phyloP scores from a whole-genome alignment of 2,329 filamentous ascomycete genomes.

The Cladobotryum protrusum region DNA sequence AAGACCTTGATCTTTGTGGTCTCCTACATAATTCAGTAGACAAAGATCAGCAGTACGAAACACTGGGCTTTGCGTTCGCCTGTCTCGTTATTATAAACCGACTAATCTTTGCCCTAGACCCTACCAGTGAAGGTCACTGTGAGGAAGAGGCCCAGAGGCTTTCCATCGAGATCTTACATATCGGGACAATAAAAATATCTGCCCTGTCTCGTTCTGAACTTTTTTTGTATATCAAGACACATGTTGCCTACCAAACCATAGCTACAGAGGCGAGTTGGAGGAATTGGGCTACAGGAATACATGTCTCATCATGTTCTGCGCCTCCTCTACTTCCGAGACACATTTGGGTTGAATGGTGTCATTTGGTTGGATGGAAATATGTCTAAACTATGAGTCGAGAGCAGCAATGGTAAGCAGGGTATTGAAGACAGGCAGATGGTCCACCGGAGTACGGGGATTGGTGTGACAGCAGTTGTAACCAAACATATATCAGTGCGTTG shows the following conservation, averaged over 20 bases:
- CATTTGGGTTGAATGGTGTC: too few relatives aligned
- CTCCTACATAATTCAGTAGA: neutral
- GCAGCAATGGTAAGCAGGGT: too few relatives aligned
- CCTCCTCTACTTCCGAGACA: too few relatives aligned
- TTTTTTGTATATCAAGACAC: conserved; percentile 4
- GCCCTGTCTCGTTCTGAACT: conserved; percentile 1
- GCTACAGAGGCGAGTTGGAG: conserved; percentile 2
- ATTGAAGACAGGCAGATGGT: too few relatives aligned
- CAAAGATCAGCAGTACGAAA: conserved; percentile 4
- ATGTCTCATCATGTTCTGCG: too few relatives aligned
- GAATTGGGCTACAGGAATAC: neutral
- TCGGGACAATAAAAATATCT: neutral
- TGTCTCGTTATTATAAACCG: conserved; percentile 1
- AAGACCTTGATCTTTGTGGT: neutral
- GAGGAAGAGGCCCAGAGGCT: conserved; percentile 1
- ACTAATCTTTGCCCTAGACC: conserved; percentile 2
- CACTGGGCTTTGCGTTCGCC: conserved; percentile 3
- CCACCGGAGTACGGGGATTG: too few relatives aligned
- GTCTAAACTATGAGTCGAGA: too few relatives aligned
- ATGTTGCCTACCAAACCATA: neutral
- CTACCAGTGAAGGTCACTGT: neutral
- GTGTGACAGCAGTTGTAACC: too few relatives aligned
- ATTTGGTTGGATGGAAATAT: too few relatives aligned
- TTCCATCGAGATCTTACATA: neutral
- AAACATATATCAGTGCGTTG: too few relatives aligned